Percentiles rank a stretch among this genome's conserved stretches.
phyloP scores from a whole-genome alignment of 345 rosid genomes.

The Angophora floribunda region DNA sequence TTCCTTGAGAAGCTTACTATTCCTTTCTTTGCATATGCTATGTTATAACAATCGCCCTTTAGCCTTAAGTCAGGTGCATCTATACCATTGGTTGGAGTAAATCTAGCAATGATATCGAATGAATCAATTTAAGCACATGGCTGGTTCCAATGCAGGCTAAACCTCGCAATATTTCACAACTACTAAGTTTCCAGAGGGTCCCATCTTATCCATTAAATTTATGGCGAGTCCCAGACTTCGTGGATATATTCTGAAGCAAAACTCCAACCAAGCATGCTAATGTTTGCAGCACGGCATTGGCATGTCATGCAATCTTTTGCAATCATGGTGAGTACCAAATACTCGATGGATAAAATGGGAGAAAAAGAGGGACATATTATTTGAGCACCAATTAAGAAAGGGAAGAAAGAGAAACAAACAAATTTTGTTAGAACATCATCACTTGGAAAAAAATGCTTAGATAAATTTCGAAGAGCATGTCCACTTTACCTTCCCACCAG shows the following conservation, averaged over 20 bases:
- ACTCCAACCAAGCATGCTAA: not conserved
- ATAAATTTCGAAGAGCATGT: not conserved
- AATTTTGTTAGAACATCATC: not conserved
- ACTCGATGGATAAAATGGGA: not conserved
- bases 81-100: not conserved
- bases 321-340: not conserved
- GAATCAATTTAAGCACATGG: not conserved
- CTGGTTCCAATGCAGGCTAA: not conserved
- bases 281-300: not conserved
- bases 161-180: not conserved
- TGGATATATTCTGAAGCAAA: not conserved
- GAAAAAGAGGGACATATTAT: not conserved
- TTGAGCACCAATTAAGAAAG: not conserved
- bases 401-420: not conserved
- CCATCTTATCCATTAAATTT: not conserved
- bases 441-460: not conserved
- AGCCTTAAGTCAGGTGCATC: not conserved
- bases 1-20: not conserved
- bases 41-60: not conserved
- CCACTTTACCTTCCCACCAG: constrained; percentile 65
- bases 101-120: not conserved
- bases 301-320: not conserved
- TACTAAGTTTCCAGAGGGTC: not conserved
- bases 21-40: not conserved
- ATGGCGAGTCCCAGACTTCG: not conserved